These are phyloP conservation scores for Canariomyces notabilis DNA, from an alignment of 2,329 filamentous ascomycete species.

Conservation along the genomic window DNA sequence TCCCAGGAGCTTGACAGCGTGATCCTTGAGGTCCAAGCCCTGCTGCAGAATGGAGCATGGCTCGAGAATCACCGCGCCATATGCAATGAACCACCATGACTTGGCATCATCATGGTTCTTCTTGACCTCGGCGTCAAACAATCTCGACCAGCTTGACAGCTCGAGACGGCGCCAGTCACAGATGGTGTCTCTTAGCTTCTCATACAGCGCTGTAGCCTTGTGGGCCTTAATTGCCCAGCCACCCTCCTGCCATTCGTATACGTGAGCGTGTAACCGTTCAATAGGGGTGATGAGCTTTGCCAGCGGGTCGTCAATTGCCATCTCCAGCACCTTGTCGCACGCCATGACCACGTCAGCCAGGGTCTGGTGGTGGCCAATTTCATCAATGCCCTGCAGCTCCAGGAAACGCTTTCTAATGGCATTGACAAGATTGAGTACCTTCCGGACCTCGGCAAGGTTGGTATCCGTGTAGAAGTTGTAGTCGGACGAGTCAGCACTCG, in stretches of 20 bases:
- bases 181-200: slow-evolving; percentile 72
- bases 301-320: slow-evolving; percentile 75
- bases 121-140: slow-evolving; percentile 78
- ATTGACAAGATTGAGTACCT: slow-evolving; percentile 64
- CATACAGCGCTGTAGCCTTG: slow-evolving; percentile 64
- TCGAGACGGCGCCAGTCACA: slow-evolving; percentile 89
- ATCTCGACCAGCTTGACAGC: slow-evolving; percentile 81
- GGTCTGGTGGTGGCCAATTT: slow-evolving; percentile 67
- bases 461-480: slow-evolving; percentile 90
- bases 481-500: slow-evolving; percentile 21
- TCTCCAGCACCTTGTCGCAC: slow-evolving; percentile 69
- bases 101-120: slow-evolving; percentile 73
- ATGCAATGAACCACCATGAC: slow-evolving; percentile 95
- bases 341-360: slow-evolving; percentile 71
- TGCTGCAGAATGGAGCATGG: slow-evolving; percentile 62
- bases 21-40: slow-evolving; percentile 53
- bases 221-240: slow-evolving; percentile 80
- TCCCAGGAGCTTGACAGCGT: slow-evolving; percentile 65
- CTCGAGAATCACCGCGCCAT: slow-evolving; percentile 77
- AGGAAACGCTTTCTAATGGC: slow-evolving; percentile 68
- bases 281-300: slow-evolving; percentile 80
- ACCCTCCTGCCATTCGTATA: slow-evolving; percentile 89
- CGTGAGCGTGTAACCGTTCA: slow-evolving; percentile 77
- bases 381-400: slow-evolving; percentile 61
- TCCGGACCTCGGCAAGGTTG: slow-evolving; percentile 71